Percentiles rank a stretch among this genome's conserved stretches.
Evolutionary conservation across 2,329 filamentous ascomycete genomes (phyloP).

Genomic region (Beauveria caledonica): DNA sequence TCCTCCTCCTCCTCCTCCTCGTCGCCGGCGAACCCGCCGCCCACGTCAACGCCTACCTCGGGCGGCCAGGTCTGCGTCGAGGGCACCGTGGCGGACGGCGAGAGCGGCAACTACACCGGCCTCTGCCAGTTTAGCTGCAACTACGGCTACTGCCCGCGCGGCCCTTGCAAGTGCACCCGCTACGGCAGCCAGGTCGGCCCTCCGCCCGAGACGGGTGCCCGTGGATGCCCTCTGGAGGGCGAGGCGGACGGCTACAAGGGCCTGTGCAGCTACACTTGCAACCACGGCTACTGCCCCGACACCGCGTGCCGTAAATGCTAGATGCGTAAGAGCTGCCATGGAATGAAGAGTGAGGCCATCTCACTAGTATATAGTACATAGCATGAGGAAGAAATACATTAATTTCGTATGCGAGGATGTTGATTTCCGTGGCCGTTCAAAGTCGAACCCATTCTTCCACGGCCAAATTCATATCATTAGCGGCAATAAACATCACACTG

Average conservation of each 20-base stretch:
- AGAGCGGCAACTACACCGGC: slow-evolving; percentile 25
- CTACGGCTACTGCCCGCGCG: slow-evolving; percentile 26
- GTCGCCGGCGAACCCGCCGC: slow-evolving; percentile 23
- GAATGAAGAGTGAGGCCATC: not conserved
- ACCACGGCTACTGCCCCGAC: slow-evolving; percentile 37
- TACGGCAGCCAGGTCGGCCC: slow-evolving; percentile 22
- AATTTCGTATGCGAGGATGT: no score
- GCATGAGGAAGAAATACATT: not conserved
- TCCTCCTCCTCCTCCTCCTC: no score
- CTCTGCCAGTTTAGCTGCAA: slow-evolving; percentile 27
- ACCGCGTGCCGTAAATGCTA: slow-evolving; percentile 21
- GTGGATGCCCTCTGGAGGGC: slow-evolving; percentile 26
- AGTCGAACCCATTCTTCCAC: not conserved
- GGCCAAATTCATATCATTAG: no score
- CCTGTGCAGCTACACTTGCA: slow-evolving; percentile 38
- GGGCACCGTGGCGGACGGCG: slow-evolving; percentile 22
- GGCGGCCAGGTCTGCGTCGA: slow-evolving; percentile 18
- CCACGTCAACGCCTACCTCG: slow-evolving; percentile 2
- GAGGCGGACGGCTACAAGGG: slow-evolving; percentile 31
- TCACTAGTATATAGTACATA: not conserved
- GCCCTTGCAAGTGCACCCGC: slow-evolving; percentile 25
- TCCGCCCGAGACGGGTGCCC: slow-evolving; percentile 18
- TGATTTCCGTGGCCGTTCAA: not conserved
- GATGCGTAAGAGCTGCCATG: not conserved
- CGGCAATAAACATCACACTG: no score